Conservation (phyloP, 2,329 filamentous ascomycete species). For the Gliomastix tumulicola region DNA sequence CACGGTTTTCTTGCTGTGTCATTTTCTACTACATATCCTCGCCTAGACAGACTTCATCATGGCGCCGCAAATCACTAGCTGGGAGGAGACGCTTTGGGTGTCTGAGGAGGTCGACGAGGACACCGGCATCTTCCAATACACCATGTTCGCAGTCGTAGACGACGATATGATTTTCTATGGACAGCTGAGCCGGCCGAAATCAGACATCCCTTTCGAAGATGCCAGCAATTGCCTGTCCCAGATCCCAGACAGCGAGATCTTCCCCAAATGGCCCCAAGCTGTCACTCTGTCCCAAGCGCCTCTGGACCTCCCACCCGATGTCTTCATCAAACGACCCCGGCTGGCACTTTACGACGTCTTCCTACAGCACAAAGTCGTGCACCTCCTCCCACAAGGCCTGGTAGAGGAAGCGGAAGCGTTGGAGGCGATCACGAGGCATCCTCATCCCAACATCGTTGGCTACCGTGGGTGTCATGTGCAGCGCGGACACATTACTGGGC, state of each 20-base stretch:
- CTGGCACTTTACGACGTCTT: conserved; percentile 8
- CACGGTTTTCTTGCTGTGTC: too few species aligned
- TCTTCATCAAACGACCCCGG: conserved; percentile 7
- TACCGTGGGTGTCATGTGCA: conserved; percentile 18
- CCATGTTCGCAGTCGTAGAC: conserved; percentile 11
- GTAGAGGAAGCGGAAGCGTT: conserved; percentile 11
- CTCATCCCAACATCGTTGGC: conserved; percentile 17
- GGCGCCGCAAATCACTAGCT: conserved; percentile 5
- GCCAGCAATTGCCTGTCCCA: conserved; percentile 4
- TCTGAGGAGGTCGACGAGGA: conserved; percentile 8
- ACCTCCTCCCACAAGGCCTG: conserved; percentile 6
- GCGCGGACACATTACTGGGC: conserved; percentile 12
- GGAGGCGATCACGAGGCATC: conserved; percentile 10
- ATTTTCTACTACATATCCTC: too few species aligned
- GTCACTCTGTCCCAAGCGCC: conserved; percentile 4
- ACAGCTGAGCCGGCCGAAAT: conserved; percentile 6
- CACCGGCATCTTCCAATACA: conserved; percentile 10
- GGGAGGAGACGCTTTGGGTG: conserved; percentile 7
- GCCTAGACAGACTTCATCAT: conserved; percentile 1
- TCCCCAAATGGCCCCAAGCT: conserved; percentile 6
- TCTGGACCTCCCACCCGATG: conserved; percentile 2
- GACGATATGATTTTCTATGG: conserved; percentile 12
- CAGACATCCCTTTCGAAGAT: conserved; percentile 5
- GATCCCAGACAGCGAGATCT: conserved; percentile 5
- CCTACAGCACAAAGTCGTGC: conserved; percentile 5